Percentiles rank a stretch among this genome's conserved stretches.
phyloP scores from a whole-genome alignment of 495 filamentous ascomycete genomes.

The Terfezia claveryi region DNA sequence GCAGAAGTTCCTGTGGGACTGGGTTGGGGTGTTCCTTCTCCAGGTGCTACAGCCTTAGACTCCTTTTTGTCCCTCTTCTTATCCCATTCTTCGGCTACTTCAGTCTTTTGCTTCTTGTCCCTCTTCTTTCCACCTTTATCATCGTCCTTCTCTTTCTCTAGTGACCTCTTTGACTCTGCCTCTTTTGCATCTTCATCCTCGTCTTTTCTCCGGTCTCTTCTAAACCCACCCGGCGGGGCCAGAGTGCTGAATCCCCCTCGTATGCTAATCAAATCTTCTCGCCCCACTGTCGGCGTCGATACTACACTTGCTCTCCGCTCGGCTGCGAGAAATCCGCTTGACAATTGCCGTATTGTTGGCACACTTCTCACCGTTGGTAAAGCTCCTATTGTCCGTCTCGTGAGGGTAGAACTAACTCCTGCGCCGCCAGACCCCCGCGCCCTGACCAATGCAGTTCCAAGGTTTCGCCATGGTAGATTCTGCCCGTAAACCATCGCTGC shows the following conservation, averaged over 20 bases:
- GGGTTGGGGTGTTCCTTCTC: constrained; percentile 23
- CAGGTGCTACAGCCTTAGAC: constrained; percentile 6
- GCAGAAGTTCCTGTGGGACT: background rate
- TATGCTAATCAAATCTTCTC: background rate
- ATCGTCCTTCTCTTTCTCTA: background rate
- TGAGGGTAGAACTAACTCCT: background rate
- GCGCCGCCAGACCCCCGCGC: background rate
- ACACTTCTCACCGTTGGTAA: background rate
- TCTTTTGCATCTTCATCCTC: background rate
- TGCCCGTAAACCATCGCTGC: background rate
- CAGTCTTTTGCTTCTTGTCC: background rate
- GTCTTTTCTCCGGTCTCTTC: background rate
- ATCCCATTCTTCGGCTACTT: background rate
- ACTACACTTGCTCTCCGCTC: background rate
- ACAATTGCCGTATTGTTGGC: background rate
- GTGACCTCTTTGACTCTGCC: background rate
- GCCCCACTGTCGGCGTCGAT: background rate
- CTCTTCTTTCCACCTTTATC: background rate
- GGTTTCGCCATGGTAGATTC: background rate
- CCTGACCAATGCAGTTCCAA: background rate
- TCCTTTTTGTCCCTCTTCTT: background rate
- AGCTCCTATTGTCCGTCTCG: background rate
- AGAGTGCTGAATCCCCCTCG: background rate
- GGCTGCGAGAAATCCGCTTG: background rate
- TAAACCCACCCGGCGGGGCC: background rate